phyloP scores from a whole-genome alignment of 306 rosid genomes.

The Trifolium repens region DNA sequence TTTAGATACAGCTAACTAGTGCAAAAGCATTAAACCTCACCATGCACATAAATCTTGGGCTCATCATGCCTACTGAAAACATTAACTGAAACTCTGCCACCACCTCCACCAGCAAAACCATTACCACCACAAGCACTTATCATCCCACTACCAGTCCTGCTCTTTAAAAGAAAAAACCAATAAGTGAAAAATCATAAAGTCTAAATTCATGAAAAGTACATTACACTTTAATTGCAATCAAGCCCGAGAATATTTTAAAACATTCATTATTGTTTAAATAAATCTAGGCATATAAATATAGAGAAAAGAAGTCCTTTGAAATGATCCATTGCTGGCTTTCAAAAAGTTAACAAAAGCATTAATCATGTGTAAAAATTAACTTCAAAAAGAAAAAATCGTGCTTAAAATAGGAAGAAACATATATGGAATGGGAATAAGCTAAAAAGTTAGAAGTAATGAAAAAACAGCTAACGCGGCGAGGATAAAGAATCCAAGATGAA shows the following conservation, averaged over 20 bases:
- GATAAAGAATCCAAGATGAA: constrained; percentile 24
- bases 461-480: constrained; percentile 11
- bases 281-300: constrained; percentile 14
- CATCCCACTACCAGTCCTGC: constrained; percentile 57
- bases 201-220: constrained; percentile 25
- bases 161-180: constrained; percentile 41
- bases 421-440: neutral
- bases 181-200: constrained; percentile 28
- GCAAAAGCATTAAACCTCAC: constrained; percentile 45
- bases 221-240: constrained; percentile 27
- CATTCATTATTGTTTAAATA: constrained; percentile 4
- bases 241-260: constrained; percentile 10
- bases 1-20: constrained; percentile 25
- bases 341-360: constrained; percentile 2
- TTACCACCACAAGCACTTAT: constrained; percentile 61
- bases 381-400: constrained; percentile 24
- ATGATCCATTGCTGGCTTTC: neutral
- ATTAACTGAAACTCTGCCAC: constrained; percentile 58
- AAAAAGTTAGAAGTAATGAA: neutral
- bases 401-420: constrained; percentile 20
- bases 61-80: constrained; percentile 63
- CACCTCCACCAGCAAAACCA: constrained; percentile 59
- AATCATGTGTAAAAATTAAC: constrained; percentile 17
- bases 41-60: constrained; percentile 55
- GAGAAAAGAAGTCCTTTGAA: constrained; percentile 4